Base-by-base conservation (phyloP, 208 protist species). In the Leishmania major region DNA sequence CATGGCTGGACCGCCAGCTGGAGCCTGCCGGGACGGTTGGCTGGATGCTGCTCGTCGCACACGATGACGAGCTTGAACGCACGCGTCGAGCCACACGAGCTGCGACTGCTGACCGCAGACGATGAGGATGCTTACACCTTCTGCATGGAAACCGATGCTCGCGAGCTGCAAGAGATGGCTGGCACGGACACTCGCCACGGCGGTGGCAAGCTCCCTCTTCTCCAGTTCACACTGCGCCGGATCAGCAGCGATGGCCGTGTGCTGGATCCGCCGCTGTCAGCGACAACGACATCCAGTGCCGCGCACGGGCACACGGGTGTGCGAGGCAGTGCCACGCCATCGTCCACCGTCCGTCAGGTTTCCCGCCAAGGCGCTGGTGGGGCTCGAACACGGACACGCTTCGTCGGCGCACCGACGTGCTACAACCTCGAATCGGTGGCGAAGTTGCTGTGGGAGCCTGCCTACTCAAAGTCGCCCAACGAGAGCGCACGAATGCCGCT, bases 51-150 rank as follows among this genome's bases (percentile, higher is more conserved):
- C 6, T 53, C 13, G 45, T 45, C 45, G 28, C 19, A 74, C 3
- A 55, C 70, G 3, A 74, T 74, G 47, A 13, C 0, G 15, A 59
- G 73, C 6, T 62, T 77, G 35, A 77, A 47, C 17, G 73, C 73
- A 15, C 73, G 73, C 51, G 22, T 77, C 31, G 19, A 40, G 1
- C 73, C 73, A 15, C 51, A 77, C 35, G 73, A 77, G 73, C 49
- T 77, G 73, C 53, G 73, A 15, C 73, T 77, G 13, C 73, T 62
- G 73, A 77, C 73, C 49, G 25, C n/a, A 40, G 73, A 55, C 28
- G 45, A 31, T 51, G 45, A n/a, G 45, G 70, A 74, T n/a, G 45
- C 45, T 17, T 45, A 17, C 51, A 31, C 43, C 11, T 35, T 74
- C 25, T 51, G 15, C 47, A 28, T 19, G 67, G 67, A 51, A 17